These are phyloP conservation scores for Westerdykella ornata DNA, from an alignment of 2,329 filamentous ascomycete species.

Conservation along the genomic window DNA sequence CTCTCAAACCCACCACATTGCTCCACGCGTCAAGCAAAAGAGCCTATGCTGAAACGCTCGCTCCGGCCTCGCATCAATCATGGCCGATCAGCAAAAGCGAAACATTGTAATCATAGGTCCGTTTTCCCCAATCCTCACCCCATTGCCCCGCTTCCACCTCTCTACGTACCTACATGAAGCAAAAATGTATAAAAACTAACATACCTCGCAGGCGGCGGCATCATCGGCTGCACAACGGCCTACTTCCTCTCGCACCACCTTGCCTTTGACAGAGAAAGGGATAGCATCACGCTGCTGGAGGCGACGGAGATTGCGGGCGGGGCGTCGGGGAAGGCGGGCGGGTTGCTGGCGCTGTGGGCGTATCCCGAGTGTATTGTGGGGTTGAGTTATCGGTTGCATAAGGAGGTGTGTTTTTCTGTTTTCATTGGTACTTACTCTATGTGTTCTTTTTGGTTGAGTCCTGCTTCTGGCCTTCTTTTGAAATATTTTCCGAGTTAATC, in stretches of 20 bases:
- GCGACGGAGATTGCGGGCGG: conserved; percentile 79
- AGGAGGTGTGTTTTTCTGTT: conserved; percentile 44
- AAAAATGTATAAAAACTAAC: not conserved
- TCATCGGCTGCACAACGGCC: conserved; percentile 85
- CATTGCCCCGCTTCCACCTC: not conserved
- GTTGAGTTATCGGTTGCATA: conserved; percentile 76
- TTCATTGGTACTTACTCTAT: not conserved
- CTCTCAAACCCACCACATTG: conserved; percentile 1
- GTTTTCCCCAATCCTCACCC: not conserved
- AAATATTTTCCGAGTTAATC: not conserved
- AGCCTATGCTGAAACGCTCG: conserved; percentile 18
- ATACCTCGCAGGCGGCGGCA: conserved; percentile 65
- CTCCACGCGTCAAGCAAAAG: not conserved
- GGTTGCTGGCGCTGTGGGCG: conserved; percentile 83
- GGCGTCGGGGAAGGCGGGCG: conserved; percentile 90
- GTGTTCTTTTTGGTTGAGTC: not conserved
- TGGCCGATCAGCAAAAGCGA: conserved; percentile 22
- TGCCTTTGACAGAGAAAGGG: conserved; percentile 64
- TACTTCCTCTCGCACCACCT: conserved; percentile 87
- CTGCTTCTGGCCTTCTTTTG: too few species aligned
- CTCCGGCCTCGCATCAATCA: conserved; percentile 14
- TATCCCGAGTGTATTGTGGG: conserved; percentile 80
- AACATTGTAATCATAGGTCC: conserved; percentile 36
- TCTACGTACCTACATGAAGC: not conserved
- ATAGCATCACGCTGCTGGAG: conserved; percentile 81